Base-by-base conservation (phyloP, 2,329 filamentous ascomycete species). In the Parafenestella ontariensis region DNA sequence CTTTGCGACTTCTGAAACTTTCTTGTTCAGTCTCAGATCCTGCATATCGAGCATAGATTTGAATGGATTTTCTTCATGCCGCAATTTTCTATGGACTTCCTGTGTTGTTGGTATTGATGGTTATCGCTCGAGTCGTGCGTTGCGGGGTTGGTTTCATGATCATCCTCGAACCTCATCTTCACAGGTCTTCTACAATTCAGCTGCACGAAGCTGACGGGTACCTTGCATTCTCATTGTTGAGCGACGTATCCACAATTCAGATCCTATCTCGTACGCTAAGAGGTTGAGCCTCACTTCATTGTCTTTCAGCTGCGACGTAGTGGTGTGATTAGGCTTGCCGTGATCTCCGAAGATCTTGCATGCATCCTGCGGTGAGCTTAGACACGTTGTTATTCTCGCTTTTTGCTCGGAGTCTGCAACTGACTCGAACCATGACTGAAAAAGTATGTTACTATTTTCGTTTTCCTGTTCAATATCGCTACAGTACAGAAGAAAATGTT, bases 271-370 rank as follows among this genome's bases (percentile, higher is more conserved):
- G 41, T n/a, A 7, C 24, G n/a, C 20, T 23, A 11, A 15, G 15
- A 18, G 41, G 23, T 26, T 47, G 23, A 47, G 45, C 33, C 33
- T 40, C 45, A 40, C 17, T 39, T n/a, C 21, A 26, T 26, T 9
- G 24, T 20, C 11, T n/a, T 23, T 24, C 21, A 42, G 43, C 29
- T 40, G 43, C 49, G n/a, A 49, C 46, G 40, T 37, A 47, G 56
- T 59, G 56, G 56, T 53, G 56, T 62, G 58, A 60, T 57, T 23
- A 53, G 20, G 36, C 39, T 50, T 47, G 39, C 46, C 46, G 34
- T 26, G 36, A 53, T 52, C 43, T 52, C 56, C 56, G 52, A 56
- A 37, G 26, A 45, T 49, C 36, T 31, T 46, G 49, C 45, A 24
- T 24, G 20, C 13, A 18, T 34, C 13, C 17, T 43, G 47, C 39